Conservation (phyloP, 352 stramenopile species). For the Pythium folliculosum region DNA sequence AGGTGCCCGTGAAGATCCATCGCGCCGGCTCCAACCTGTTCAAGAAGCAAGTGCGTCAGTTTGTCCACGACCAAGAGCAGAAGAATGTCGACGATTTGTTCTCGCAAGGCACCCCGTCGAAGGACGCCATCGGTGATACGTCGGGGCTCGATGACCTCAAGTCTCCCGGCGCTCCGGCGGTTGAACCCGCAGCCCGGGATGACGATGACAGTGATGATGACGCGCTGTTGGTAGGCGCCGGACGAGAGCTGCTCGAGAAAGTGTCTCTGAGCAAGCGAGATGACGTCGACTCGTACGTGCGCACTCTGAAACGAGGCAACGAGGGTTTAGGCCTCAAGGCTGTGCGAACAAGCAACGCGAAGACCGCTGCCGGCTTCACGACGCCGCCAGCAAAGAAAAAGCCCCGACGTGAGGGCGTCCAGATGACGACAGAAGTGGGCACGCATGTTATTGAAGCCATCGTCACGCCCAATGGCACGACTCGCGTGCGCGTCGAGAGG, state of each 20-base stretch:
- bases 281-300: slow-evolving; percentile 78
- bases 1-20: slow-evolving; percentile 49
- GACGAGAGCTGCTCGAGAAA: slow-evolving; percentile 53
- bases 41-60: slow-evolving; percentile 84
- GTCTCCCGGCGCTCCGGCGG: slow-evolving; percentile 36
- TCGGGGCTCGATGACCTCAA: slow-evolving; percentile 52
- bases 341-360: slow-evolving; percentile 31
- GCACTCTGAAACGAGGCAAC: slow-evolving; percentile 60
- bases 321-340: slow-evolving; percentile 25
- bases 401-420: slow-evolving; percentile 36
- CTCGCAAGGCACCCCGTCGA: slow-evolving; percentile 49
- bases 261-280: slow-evolving; percentile 59
- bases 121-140: slow-evolving; percentile 33
- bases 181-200: not conserved
- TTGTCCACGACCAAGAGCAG: slow-evolving; percentile 76
- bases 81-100: slow-evolving; percentile 78
- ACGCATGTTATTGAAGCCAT: slow-evolving; percentile 50
- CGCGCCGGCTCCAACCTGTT: slow-evolving; percentile 76
- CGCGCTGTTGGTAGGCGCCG: slow-evolving; percentile 25
- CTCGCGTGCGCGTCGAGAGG: slow-evolving; percentile 55
- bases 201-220: slow-evolving; percentile 50
- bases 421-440: slow-evolving; percentile 49
- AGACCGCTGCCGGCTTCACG: not conserved
- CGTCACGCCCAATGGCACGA: slow-evolving; percentile 66
- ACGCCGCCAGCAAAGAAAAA: slow-evolving; percentile 31